A percentile compares a stretch with the other conserved stretches of the same genome.
These are phyloP conservation scores for Xanthoconium separans DNA, from an alignment of 1,284 basidiomycete genomes.

Conservation along the genomic window DNA sequence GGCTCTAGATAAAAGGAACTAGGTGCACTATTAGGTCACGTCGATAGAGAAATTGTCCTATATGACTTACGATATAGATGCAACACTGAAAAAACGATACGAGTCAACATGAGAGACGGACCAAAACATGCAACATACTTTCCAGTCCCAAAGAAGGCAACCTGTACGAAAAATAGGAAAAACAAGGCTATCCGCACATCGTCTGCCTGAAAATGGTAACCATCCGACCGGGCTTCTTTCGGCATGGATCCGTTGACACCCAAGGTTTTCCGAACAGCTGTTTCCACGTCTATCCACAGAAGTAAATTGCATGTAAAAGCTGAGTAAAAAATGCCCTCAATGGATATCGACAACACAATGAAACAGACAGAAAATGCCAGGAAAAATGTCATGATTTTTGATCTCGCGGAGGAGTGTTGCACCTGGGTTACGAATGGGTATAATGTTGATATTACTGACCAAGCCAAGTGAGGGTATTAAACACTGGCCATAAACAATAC, in stretches of 20 bases:
- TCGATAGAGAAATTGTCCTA: not conserved
- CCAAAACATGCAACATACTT: constrained; percentile 54
- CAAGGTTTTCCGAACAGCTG: constrained; percentile 35
- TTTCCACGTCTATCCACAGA: constrained; percentile 73
- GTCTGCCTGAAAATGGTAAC: constrained; percentile 53
- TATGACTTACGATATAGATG: constrained; percentile 75
- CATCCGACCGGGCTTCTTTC: constrained; percentile 1
- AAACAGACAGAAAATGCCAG: constrained; percentile 78
- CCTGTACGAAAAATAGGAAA: constrained; percentile 86
- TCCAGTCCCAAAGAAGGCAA: constrained; percentile 87
- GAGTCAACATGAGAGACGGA: constrained; percentile 2
- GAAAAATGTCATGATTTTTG: constrained; percentile 60
- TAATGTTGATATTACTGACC: constrained; percentile 50
- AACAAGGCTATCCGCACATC: constrained; percentile 78
- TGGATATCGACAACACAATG: constrained; percentile 78
- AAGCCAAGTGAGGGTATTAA: constrained; percentile 3
- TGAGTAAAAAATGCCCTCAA: constrained; percentile 81
- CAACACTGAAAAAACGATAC: constrained; percentile 54
- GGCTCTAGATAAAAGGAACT: constrained; percentile 89
- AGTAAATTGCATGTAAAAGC: constrained; percentile 64
- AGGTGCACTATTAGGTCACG: constrained; percentile 4
- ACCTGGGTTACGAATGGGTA: constrained; percentile 47
- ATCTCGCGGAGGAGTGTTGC: constrained; percentile 38
- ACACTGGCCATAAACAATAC: not conserved
- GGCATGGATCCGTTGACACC: constrained; percentile 1